phyloP scores from a whole-genome alignment of 1,284 basidiomycete genomes.

The Leccinum huronense region DNA sequence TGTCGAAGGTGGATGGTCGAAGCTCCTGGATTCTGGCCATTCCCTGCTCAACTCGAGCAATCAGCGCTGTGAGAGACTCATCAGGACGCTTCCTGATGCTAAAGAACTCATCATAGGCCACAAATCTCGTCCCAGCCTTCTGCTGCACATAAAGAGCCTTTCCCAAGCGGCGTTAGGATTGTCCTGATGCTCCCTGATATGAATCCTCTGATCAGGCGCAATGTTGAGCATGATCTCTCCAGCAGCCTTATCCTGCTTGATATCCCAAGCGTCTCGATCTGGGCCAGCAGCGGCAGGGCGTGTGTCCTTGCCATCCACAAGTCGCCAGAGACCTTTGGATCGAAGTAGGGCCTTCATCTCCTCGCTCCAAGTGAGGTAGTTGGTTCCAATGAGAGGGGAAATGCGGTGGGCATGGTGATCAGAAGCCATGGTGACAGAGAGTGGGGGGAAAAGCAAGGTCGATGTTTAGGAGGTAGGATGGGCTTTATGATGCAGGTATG shows the following conservation, averaged over 20 bases:
- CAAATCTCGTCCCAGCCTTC: too few species aligned
- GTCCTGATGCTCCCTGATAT: background rate
- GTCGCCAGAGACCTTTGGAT: slow-evolving; percentile 7
- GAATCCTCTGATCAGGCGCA: slow-evolving; percentile 1
- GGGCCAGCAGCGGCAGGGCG: too few species aligned
- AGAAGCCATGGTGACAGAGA: background rate
- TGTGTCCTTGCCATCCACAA: background rate
- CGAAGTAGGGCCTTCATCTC: slow-evolving; percentile 8
- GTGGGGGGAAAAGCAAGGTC: too few species aligned
- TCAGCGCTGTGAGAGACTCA: background rate
- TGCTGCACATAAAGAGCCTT: too few species aligned
- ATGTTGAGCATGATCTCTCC: slow-evolving; percentile 5
- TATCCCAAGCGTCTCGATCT: background rate
- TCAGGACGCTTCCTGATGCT: too few species aligned
- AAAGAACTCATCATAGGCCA: too few species aligned
- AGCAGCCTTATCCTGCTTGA: slow-evolving; percentile 7
- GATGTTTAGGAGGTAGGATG: background rate
- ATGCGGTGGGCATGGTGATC: background rate
- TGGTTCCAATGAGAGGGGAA: background rate
- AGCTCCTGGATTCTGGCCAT: too few species aligned
- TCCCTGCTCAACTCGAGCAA: too few species aligned
- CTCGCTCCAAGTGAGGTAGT: slow-evolving; percentile 6
- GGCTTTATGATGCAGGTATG: too few species aligned
- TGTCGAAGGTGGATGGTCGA: too few species aligned
- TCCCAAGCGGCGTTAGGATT: too few species aligned